Conservation (phyloP, 495 filamentous ascomycete species). For the Bacidia rubella region DNA sequence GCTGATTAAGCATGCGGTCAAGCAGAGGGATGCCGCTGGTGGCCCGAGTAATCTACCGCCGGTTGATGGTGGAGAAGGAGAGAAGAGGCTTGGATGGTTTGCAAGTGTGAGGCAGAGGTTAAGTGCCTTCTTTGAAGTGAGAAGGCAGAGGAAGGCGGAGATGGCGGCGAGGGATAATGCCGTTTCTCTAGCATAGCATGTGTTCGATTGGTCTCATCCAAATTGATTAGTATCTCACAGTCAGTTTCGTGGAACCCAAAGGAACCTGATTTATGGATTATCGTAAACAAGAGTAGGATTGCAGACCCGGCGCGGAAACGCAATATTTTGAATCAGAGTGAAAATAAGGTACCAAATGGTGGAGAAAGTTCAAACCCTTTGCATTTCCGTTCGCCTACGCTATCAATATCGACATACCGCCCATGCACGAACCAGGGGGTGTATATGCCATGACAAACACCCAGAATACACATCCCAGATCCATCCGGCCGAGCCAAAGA, state of each 20-base stretch:
- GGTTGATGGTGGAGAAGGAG: neutral
- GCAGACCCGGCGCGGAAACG: too few relatives aligned
- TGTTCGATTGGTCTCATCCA: too few relatives aligned
- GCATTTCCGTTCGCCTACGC: neutral
- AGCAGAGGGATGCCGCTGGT: neutral
- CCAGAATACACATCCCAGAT: neutral
- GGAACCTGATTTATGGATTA: too few relatives aligned
- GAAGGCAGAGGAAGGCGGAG: neutral
- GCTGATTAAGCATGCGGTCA: neutral
- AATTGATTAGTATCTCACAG: too few relatives aligned
- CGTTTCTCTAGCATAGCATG: neutral
- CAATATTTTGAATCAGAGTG: too few relatives aligned
- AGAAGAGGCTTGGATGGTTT: neutral
- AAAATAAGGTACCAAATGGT: too few relatives aligned
- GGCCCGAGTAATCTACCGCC: neutral
- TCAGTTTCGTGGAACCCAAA: too few relatives aligned
- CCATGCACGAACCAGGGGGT: neutral
- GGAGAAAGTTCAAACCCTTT: too few relatives aligned
- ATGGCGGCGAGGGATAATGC: neutral
- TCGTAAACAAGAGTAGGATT: too few relatives aligned
- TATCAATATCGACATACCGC: neutral
- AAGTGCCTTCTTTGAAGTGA: neutral
- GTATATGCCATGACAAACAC: neutral
- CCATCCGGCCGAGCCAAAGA: neutral
- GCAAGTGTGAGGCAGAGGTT: neutral